Base-by-base conservation (phyloP, 2,329 filamentous ascomycete genomes). In the Ophioceras dolichostomum region DNA sequence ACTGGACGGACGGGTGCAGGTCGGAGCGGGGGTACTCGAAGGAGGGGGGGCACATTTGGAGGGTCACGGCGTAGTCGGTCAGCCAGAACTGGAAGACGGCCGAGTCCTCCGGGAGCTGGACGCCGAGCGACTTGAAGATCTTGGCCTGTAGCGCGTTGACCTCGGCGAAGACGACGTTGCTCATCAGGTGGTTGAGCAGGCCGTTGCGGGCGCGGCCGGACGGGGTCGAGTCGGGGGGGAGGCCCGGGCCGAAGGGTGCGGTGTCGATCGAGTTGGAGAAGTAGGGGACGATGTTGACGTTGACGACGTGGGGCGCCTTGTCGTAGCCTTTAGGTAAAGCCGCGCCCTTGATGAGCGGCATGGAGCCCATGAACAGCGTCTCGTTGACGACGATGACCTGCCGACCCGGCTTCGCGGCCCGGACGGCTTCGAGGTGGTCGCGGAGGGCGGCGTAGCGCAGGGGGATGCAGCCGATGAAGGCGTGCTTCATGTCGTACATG, bases 11-110 rank as follows among this genome's bases (percentile, higher is more conserved):
- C 0, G 54, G 39, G 7, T 59, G 56, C 3, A 62, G 40, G 37
- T 60, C 57, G 9, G 53, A 53, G 4, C 53, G 47, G 2, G 50
- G 49, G 34, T 62, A 65, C 38, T 66, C 61, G 10, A 64, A 46
- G 28, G 55, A 57, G 0, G 56, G 53, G 10, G 53, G 52, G 17
- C 59, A 62, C 38, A 63, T 47, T 32, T 64, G 55, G 4, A 65
- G 47, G 2, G 46, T 47, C 5, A 52, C 47, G 38, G 64, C 59
- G 38, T 50, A 52, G 13, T 49, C 16, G 17, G 33, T 20, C 17
- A 46, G 27, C 10, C 41, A 17, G 4, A 30, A 20, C 28, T 35
- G 16, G 4, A 24, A 24, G n/a, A 35, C 8, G 0, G 65, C 62
- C 2, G 64, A 39, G 7, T 30, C 19, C 14, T 29, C 14, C 10